Evolutionary conservation across 306 rosid species (phyloP).

Genomic region (Quercus bicolor): DNA sequence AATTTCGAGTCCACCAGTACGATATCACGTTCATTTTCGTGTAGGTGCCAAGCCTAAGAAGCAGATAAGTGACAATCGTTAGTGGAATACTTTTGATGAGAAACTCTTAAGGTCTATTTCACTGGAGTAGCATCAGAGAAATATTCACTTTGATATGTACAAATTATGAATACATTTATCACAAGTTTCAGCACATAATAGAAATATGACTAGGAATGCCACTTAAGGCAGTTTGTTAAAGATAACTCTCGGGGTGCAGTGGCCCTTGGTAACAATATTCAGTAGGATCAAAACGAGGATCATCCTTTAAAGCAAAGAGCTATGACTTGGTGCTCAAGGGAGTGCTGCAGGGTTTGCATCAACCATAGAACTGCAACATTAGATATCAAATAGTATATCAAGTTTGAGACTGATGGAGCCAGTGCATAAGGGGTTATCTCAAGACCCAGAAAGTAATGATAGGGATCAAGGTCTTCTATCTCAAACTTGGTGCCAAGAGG

Average conservation of each 20-base stretch:
- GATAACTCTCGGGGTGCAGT: neutral
- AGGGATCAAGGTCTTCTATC: too few relatives aligned
- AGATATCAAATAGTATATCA: too few relatives aligned
- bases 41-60: conserved; percentile 65
- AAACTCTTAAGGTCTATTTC: neutral
- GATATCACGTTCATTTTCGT: conserved; percentile 34
- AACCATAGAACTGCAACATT: too few relatives aligned
- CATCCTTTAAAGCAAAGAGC: neutral
- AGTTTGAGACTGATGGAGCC: too few relatives aligned
- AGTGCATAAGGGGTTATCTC: too few relatives aligned
- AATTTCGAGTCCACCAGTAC: conserved; percentile 49
- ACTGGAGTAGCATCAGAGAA: neutral
- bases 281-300: neutral
- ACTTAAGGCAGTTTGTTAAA: neutral
- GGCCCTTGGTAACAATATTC: neutral
- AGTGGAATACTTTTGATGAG: neutral
- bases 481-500: too few relatives aligned
- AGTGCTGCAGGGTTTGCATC: too few relatives aligned
- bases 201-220: neutral
- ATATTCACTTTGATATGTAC: neutral
- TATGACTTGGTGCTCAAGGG: neutral
- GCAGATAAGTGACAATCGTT: neutral
- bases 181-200: neutral
- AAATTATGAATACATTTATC: neutral
- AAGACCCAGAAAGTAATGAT: too few relatives aligned